These are phyloP conservation scores for Naganishia albida DNA, from an alignment of 1,284 basidiomycete genomes.

Conservation along the genomic window DNA sequence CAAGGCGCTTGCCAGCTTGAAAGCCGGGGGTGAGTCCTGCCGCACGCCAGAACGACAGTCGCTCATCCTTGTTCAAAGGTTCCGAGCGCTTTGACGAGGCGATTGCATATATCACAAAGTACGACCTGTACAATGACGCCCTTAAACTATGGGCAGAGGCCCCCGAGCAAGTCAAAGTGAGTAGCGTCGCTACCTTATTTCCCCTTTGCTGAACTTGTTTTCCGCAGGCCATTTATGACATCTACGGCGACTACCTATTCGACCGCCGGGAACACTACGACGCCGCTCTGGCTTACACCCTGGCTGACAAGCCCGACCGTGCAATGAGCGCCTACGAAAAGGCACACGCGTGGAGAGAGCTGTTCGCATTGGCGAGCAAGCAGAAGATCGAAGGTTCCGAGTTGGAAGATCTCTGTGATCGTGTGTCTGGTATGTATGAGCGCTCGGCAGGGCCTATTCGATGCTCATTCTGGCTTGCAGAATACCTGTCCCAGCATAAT, in stretches of 20 bases:
- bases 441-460: background rate
- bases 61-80: constrained; percentile 23
- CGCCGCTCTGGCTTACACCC: constrained; percentile 76
- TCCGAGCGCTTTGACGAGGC: constrained; percentile 70
- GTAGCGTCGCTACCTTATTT: constrained; percentile 39
- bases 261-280: constrained; percentile 80
- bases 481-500: constrained; percentile 77
- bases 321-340: constrained; percentile 84
- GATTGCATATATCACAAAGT: constrained; percentile 72
- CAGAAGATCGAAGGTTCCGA: constrained; percentile 59
- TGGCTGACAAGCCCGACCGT: constrained; percentile 65
- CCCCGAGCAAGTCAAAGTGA: constrained; percentile 63
- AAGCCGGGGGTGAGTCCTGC: constrained; percentile 64
- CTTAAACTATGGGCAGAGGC: constrained; percentile 71
- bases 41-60: constrained; percentile 25
- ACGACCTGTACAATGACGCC: constrained; percentile 75
- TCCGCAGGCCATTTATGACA: constrained; percentile 63
- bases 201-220: constrained; percentile 38
- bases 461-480: constrained; percentile 53
- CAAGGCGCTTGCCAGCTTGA: constrained; percentile 75
- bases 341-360: constrained; percentile 82
- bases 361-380: constrained; percentile 73
- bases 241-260: constrained; percentile 87
- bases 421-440: constrained; percentile 66
- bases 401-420: constrained; percentile 66